phyloP scores from a whole-genome alignment of 2,329 filamentous ascomycete species.

The Claviceps arundinis region DNA sequence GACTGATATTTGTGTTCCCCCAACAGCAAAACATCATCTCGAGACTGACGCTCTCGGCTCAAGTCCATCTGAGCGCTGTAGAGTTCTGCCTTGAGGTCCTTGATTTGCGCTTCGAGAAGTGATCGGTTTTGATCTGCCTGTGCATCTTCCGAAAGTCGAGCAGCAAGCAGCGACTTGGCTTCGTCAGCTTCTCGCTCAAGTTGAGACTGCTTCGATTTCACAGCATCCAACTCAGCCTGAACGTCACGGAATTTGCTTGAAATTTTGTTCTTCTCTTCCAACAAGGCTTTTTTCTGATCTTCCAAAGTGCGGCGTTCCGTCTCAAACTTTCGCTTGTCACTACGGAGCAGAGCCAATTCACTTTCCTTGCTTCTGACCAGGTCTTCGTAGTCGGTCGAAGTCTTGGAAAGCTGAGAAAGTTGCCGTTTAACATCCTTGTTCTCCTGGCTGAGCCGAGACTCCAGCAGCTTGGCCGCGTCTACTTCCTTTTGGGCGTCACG shows the following conservation, averaged over 20 bases:
- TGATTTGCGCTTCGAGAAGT: constrained; percentile 75
- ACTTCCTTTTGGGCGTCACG: constrained; percentile 68
- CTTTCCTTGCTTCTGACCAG: constrained; percentile 88
- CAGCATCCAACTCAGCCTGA: constrained; percentile 76
- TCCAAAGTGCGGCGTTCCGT: constrained; percentile 68
- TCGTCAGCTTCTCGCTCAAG: constrained; percentile 82
- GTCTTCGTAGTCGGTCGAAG: constrained; percentile 90
- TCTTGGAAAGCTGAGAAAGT: constrained; percentile 74
- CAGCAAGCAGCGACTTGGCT: constrained; percentile 73
- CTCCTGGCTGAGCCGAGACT: constrained; percentile 65
- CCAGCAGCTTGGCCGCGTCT: constrained; percentile 55
- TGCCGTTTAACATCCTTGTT: constrained; percentile 75
- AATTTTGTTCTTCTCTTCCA: constrained; percentile 66
- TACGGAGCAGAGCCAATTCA: constrained; percentile 72
- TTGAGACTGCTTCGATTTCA: constrained; percentile 71
- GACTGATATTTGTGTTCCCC: constrained; percentile 77
- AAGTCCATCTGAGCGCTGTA: constrained; percentile 79
- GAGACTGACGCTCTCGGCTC: constrained; percentile 80
- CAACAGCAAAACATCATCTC: constrained; percentile 84
- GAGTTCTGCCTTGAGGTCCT: constrained; percentile 73
- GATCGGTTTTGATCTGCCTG: constrained; percentile 71
- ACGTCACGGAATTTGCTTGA: constrained; percentile 65
- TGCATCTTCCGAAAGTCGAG: constrained; percentile 78
- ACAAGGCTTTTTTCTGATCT: constrained; percentile 59
- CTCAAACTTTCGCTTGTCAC: constrained; percentile 73